Conservation (phyloP, 768 basidiomycete genomes). For the Psilocybe cyanescens region DNA sequence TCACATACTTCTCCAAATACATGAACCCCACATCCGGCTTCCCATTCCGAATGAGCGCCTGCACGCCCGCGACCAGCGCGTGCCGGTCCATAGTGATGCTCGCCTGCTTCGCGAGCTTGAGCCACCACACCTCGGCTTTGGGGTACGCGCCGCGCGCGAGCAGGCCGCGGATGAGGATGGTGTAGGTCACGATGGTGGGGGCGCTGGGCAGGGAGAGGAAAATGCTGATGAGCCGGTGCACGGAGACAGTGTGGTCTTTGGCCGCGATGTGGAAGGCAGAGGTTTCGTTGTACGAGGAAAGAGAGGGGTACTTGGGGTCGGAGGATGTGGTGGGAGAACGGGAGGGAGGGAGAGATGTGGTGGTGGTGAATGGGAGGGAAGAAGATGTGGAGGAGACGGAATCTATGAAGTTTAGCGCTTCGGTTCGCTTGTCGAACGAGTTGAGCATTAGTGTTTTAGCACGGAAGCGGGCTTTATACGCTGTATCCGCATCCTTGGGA, state of each 20-base stretch:
- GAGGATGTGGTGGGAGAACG: no score
- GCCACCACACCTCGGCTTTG: constrained; percentile 49
- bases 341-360: no score
- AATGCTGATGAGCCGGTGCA: constrained; percentile 36
- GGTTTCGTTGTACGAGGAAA: constrained; percentile 45
- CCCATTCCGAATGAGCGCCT: constrained; percentile 47
- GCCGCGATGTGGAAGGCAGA: constrained; percentile 48
- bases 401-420: constrained; percentile 51
- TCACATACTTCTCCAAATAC: constrained; percentile 46
- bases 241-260: constrained; percentile 37
- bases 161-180: constrained; percentile 57
- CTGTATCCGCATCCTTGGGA: constrained; percentile 7
- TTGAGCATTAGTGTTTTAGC: constrained; percentile 49
- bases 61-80: constrained; percentile 53
- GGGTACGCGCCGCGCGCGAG: constrained; percentile 42
- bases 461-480: constrained; percentile 26
- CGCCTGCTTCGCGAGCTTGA: constrained; percentile 35
- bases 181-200: constrained; percentile 53
- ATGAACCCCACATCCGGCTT: constrained; percentile 52
- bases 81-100: constrained; percentile 45
- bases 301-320: no score
- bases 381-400: not conserved
- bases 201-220: constrained; percentile 37
- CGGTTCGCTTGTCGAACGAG: constrained; percentile 41
- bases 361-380: not conserved